Evolutionary conservation across 2,329 filamentous ascomycete species (phyloP), one percentile per base, ranked within the genome.

Genomic region (Botryotinia globosa): DNA sequence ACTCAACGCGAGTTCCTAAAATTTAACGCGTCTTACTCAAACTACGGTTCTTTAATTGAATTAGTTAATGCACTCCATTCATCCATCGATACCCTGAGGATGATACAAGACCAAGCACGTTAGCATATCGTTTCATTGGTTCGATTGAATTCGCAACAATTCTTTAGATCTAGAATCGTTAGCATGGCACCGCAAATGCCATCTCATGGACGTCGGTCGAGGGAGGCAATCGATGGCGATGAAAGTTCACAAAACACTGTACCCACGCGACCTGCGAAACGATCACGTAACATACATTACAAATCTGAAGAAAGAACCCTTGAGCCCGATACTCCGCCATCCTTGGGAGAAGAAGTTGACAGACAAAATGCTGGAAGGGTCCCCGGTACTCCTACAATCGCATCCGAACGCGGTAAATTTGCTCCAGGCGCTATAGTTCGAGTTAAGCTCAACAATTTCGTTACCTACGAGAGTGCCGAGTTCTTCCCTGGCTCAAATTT

Each of bases 401-500:
- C 10, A 68, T 56, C 64, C 4, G 64, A 20, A 44, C 65, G 48
- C 18, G 45, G 48, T 20, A 56, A 25, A 67, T 79, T 79, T 66
- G 74, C 77, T 75, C 90, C 94, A 4, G 96, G 96, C 18, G 91
- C 96, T 16, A 97, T 99, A 77, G 90, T 98, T 66, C 89, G 94
- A 51, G 94, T 99, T 65, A 91, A 90, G 77, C 87, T 98, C 62
- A 88, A 87, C 66, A 93, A 98, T 82, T 99, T 99, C 78, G 94
- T 99, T 72, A 99, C 96, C 0, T 99, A 99, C 83, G 94, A 93
- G 67, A 90, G 91, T 70, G 95, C 94, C 72, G 94, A 97, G 76
- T 98, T 98, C 82, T 89, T 91, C 73, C 94, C 94, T 20, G 96
- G 96, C 0, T 95, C 96, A 0, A 95, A 93, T 80, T 83, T 99